Evolutionary conservation across 2,329 filamentous ascomycete genomes (phyloP), one percentile per base, ranked within the genome.

Genomic region (Pseudogymnoascus sp.): DNA sequence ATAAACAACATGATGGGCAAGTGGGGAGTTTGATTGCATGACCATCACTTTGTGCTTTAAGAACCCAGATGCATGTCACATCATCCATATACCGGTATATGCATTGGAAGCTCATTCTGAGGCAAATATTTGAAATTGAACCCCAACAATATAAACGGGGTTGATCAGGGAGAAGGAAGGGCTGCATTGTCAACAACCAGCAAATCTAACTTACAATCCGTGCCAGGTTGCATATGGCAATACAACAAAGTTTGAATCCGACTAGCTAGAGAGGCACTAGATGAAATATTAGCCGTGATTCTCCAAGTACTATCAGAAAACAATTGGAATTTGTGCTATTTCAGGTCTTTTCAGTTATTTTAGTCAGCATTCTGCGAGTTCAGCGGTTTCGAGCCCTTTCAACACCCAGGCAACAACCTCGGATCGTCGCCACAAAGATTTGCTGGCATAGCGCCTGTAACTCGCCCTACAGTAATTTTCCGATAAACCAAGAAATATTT

Each of bases 271-370:
- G 29, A 33, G n/a, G n/a, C 17, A 21, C 47, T 33, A 54, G 15
- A 33, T 21, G 4, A 13, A 21, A 21, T 6, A 35, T 54, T 33
- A 54, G 47, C 47, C 17, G 47, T 35, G 47, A 33, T 21, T 21
- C 29, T 35, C 26, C 9, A 54, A 15, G 47, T 33, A 33, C 8
- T 13, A 15, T 33, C 13, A 15, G 15, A 35, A 35, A 35, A 13
- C 9, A 54, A 54, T 54, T 54, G 47, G 9, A 33, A 54, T 35
- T 11, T n/a, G 10, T 54, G 68, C 63, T 70, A 78, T 78, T 79
- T 89, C 86, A 89, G 86, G 81, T 89, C 85, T 89, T 89, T 88
- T 88, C 84, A 88, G 84, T 88, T 83, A 80, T 71, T 73, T 63
- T 58, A 67, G 71, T 74, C 75, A 67, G 76, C 75, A 77, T 63